Conservation (phyloP, 495 filamentous ascomycete species). For the Parmelia sp. region DNA sequence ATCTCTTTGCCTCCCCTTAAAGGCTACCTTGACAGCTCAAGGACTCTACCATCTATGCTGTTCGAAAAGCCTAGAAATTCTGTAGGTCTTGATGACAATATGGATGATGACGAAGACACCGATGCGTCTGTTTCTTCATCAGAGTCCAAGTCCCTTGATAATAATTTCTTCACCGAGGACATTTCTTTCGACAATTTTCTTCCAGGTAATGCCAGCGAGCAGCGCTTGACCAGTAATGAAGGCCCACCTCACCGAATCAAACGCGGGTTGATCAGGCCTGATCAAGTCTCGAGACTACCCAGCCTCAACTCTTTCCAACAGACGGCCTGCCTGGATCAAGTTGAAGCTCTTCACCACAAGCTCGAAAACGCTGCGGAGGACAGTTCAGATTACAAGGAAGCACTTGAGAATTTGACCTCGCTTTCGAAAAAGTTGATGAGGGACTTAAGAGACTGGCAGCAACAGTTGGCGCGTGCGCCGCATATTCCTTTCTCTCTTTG, state of each 20-base stretch:
- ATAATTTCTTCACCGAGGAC: not conserved
- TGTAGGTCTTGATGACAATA: not conserved
- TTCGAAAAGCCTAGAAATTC: not conserved
- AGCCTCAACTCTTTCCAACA: not conserved
- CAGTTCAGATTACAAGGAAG: not conserved
- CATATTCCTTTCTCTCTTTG: not conserved
- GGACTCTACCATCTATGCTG: not conserved
- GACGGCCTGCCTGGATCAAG: constrained; percentile 16
- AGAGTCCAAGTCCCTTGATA: not conserved
- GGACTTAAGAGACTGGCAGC: constrained; percentile 12
- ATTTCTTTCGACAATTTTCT: constrained; percentile 20
- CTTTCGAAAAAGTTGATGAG: constrained; percentile 7
- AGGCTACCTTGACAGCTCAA: not conserved
- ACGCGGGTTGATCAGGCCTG: constrained; percentile 11
- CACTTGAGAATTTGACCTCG: constrained; percentile 4
- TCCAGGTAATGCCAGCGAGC: not conserved
- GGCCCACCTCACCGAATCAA: constrained; percentile 9
- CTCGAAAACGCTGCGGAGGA: not conserved
- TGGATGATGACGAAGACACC: not conserved
- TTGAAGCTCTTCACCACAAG: constrained; percentile 12
- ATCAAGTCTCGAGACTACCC: constrained; percentile 10
- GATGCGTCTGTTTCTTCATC: not conserved
- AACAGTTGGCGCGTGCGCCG: not conserved
- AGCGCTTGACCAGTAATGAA: not conserved
- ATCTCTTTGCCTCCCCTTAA: constrained; percentile 4